These are phyloP conservation scores for Acaromyces ingoldii DNA, from an alignment of 1,284 basidiomycete species.

Conservation along the genomic window DNA sequence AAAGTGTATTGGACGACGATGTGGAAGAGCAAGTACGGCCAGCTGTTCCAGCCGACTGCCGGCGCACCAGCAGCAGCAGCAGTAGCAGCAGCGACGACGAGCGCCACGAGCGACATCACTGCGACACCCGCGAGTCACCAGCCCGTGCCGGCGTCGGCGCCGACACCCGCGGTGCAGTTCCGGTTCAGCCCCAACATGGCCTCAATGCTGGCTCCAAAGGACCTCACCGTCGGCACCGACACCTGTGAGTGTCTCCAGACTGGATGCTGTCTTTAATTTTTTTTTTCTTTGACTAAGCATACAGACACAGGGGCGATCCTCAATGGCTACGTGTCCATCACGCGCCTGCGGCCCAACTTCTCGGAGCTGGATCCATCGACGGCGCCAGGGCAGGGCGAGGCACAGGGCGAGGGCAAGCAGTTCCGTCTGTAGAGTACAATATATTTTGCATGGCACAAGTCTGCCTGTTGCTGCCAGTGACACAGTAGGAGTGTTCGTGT, in stretches of 20 bases:
- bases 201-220: conserved; percentile 28
- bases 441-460: too few species aligned
- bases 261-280: background rate
- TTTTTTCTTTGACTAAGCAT: too few species aligned
- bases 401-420: too few species aligned
- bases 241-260: conserved; percentile 16
- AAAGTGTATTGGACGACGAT: conserved; percentile 42
- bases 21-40: conserved; percentile 39
- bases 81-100: too few species aligned
- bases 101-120: too few species aligned
- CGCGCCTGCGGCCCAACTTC: conserved; percentile 30
- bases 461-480: too few species aligned
- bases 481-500: too few species aligned
- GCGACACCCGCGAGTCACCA: conserved; percentile 3
- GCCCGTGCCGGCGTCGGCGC: conserved; percentile 17
- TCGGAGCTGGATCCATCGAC: background rate
- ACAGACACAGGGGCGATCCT: conserved; percentile 29
- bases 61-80: too few species aligned
- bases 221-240: conserved; percentile 30
- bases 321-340: conserved; percentile 40
- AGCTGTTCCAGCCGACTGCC: conserved; percentile 8
- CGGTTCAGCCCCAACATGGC: conserved; percentile 44
- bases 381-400: too few species aligned
- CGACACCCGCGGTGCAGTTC: conserved; percentile 21
- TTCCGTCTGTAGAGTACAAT: too few species aligned